These are phyloP conservation scores for Colletotrichum sp. DNA, from an alignment of 2,329 filamentous ascomycete species.

Conservation along the genomic window DNA sequence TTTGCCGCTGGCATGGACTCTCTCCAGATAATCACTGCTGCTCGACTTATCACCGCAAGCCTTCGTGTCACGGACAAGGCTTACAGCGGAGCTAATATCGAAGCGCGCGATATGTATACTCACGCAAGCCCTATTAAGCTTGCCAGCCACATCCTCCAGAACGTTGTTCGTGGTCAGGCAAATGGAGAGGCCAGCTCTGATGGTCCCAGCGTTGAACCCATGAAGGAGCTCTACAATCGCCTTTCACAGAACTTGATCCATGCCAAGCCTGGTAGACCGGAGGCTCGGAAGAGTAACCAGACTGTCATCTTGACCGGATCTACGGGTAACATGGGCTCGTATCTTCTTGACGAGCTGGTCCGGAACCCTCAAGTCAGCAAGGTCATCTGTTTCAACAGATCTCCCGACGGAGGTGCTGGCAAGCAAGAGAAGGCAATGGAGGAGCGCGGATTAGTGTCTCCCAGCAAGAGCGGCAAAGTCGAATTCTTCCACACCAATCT, in stretches of 20 bases:
- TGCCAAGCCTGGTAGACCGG: conserved; percentile 27
- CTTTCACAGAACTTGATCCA: conserved; percentile 34
- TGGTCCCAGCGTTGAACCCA: conserved; percentile 13
- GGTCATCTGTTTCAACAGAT: conserved; percentile 13
- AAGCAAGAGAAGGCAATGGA: conserved; percentile 12
- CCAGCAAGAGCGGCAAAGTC: conserved; percentile 4
- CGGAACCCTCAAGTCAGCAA: conserved; percentile 22
- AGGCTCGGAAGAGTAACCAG: conserved; percentile 34
- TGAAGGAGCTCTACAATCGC: conserved; percentile 37
- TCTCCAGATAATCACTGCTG: conserved; percentile 38
- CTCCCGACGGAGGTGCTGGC: conserved; percentile 1
- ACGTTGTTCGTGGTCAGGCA: background rate
- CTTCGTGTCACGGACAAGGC: conserved; percentile 34
- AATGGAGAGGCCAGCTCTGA: background rate
- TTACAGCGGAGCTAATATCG: conserved; percentile 35
- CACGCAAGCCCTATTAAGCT: conserved; percentile 39
- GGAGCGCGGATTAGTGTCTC: background rate
- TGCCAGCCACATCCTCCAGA: conserved; percentile 30
- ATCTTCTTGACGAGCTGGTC: conserved; percentile 3
- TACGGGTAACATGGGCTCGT: conserved; percentile 16
- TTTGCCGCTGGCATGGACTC: conserved; percentile 45
- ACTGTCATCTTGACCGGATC: conserved; percentile 18
- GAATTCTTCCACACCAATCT: conserved; percentile 40
- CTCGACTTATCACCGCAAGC: conserved; percentile 37
- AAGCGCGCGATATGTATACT: conserved; percentile 43